These are phyloP conservation scores for Erysiphe pisi DNA, from an alignment of 2,329 filamentous ascomycete species.

Conservation along the genomic window DNA sequence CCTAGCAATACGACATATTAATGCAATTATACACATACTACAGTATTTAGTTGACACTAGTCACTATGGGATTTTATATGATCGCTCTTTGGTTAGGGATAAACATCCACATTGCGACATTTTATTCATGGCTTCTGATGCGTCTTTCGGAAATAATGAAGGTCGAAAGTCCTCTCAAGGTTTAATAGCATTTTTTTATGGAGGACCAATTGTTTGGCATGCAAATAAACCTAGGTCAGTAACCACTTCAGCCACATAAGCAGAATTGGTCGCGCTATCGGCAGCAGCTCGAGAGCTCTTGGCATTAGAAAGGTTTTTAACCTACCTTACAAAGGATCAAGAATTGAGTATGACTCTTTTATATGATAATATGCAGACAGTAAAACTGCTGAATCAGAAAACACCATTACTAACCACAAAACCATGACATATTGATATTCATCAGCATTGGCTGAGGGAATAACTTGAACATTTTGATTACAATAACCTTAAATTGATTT, in stretches of 20 bases:
- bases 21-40: neutral
- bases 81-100: neutral
- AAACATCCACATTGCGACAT: neutral
- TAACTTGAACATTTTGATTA: neutral
- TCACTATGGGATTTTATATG: neutral
- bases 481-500: neutral
- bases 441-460: slow-evolving; percentile 15
- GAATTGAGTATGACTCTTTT: neutral
- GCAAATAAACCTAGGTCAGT: slow-evolving; percentile 9
- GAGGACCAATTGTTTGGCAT: slow-evolving; percentile 26
- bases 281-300: neutral
- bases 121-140: neutral
- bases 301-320: slow-evolving; percentile 17
- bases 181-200: slow-evolving; percentile 5
- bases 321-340: neutral
- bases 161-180: neutral
- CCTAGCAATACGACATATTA: neutral
- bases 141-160: neutral
- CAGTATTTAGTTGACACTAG: slow-evolving; percentile 4
- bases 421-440: slow-evolving; percentile 21
- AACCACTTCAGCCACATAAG: slow-evolving; percentile 22
- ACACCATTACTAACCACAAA: neutral
- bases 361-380: slow-evolving; percentile 25
- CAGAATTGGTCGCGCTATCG: slow-evolving; percentile 23
- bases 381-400: neutral